These are phyloP conservation scores for Eucalyptus brandiana DNA, from an alignment of 345 rosid genomes.

Conservation along the genomic window DNA sequence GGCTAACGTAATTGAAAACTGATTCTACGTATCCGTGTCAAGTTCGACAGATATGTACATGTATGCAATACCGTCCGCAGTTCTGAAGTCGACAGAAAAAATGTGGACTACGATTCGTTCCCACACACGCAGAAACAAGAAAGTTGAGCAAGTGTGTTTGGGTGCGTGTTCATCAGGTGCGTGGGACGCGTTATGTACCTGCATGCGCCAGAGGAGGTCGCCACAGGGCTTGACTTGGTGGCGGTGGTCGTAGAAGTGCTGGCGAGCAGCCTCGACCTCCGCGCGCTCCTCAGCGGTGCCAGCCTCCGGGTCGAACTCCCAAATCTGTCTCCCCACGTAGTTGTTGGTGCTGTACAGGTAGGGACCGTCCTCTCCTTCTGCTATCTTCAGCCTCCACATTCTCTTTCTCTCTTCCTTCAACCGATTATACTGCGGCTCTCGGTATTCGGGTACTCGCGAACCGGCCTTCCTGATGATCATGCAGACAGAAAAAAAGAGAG, in stretches of 20 bases:
- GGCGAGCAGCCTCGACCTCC: slow-evolving; percentile 6
- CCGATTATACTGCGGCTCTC: neutral
- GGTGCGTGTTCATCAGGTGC: neutral
- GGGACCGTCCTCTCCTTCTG: neutral
- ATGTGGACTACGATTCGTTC: neutral
- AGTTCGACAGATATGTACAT: neutral
- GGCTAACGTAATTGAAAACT: neutral
- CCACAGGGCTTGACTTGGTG: neutral
- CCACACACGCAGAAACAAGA: neutral
- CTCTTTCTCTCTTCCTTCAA: neutral
- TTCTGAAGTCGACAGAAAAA: neutral
- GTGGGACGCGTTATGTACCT: neutral
- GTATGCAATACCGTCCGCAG: neutral
- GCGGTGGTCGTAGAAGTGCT: slow-evolving; percentile 5
- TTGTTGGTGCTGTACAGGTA: slow-evolving; percentile 7
- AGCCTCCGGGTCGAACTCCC: slow-evolving; percentile 12
- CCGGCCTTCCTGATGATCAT: neutral
- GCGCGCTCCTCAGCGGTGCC: neutral
- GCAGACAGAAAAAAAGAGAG: neutral
- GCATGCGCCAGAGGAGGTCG: slow-evolving; percentile 17
- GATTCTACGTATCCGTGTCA: neutral
- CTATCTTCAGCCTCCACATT: slow-evolving; percentile 23
- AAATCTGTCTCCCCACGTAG: slow-evolving; percentile 7
- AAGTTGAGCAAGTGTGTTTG: neutral
- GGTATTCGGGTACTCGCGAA: neutral